Evolutionary conservation across 1,139 yeast species (phyloP), one percentile per base, ranked within the genome.

Genomic region (Nakaseomyces sp.): DNA sequence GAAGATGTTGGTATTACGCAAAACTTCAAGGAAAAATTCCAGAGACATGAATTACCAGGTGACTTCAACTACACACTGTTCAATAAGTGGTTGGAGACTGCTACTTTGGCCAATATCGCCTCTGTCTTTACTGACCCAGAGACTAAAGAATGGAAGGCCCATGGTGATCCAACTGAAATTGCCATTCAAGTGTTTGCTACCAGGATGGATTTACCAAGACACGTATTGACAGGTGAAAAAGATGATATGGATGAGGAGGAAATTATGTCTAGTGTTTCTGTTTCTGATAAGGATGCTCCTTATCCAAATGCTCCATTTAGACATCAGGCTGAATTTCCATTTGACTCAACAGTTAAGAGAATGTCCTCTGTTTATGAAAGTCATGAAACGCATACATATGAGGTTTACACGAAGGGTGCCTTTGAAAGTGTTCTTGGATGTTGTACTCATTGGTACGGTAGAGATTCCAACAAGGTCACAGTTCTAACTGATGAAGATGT

Each of bases 121-220:
- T 73, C 73, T 50, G 82, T 69, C 47, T 81, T 91, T 1, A 65
- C 69, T 24, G 95, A 84, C 56, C 71, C 72, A 50, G 87, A 81
- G 50, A 50, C 55, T 1, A 46, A 47, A 8, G 50, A 48, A 19
- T 60, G 65, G 65, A 79, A 77, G 56, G 83, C 72, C 51, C 81
- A 86, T 47, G 99, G 98, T 39, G 93, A 91, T 63, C 95, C 99
- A 37, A 87, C 95, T 25, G 99, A 91, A 65, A 81, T 88, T 56
- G 98, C 98, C 0, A 71, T 91, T 43, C 74, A 88, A 48, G 96
- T 86, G 4, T 60, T 60, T 46, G 55, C 64, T 13, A 50, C 55
- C 7, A 57, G 55, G 46, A 52, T 60, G 67, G 76, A 80, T 37
- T 70, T 88, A 45, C 74, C 78, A 13, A 77, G 78, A 50, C 83